A percentile compares a stretch with the other conserved stretches of the same genome.
Conservation (phyloP, 1,139 yeast genomes). For the Hyphopichia fennica region DNA sequence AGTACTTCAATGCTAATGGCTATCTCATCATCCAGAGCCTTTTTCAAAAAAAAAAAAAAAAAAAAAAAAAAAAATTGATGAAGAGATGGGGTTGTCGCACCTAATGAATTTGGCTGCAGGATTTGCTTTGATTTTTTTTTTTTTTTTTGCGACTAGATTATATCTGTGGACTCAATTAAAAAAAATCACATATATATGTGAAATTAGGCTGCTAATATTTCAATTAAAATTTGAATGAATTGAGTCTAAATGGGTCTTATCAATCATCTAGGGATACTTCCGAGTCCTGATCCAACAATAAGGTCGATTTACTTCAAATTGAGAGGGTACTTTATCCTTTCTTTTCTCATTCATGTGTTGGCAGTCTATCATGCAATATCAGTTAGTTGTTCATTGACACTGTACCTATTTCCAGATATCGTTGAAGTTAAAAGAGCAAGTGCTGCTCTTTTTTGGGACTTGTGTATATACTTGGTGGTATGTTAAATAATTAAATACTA, state of each 20-base stretch:
- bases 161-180: background rate
- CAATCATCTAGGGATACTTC: conserved; percentile 21
- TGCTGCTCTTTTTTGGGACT: conserved; percentile 35
- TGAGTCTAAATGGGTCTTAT: conserved; percentile 21
- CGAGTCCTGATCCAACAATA: conserved; percentile 12
- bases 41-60: background rate
- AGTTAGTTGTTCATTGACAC: conserved; percentile 13
- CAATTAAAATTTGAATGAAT: too few relatives aligned
- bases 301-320: conserved; percentile 10
- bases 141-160: background rate
- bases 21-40: background rate
- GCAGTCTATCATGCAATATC: conserved; percentile 28
- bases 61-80: background rate
- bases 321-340: conserved; percentile 18
- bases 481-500: conserved; percentile 10
- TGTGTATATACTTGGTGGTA: conserved; percentile 33
- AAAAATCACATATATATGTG: background rate
- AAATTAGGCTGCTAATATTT: background rate
- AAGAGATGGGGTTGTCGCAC: background rate
- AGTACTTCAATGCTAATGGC: background rate
- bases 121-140: background rate
- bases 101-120: background rate
- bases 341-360: conserved; percentile 13
- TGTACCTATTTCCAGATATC: conserved; percentile 28
- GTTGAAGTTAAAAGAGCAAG: conserved; percentile 20